phyloP scores from a whole-genome alignment of 495 filamentous ascomycete species.

The Aspergillus sclerotiicarbonarius region DNA sequence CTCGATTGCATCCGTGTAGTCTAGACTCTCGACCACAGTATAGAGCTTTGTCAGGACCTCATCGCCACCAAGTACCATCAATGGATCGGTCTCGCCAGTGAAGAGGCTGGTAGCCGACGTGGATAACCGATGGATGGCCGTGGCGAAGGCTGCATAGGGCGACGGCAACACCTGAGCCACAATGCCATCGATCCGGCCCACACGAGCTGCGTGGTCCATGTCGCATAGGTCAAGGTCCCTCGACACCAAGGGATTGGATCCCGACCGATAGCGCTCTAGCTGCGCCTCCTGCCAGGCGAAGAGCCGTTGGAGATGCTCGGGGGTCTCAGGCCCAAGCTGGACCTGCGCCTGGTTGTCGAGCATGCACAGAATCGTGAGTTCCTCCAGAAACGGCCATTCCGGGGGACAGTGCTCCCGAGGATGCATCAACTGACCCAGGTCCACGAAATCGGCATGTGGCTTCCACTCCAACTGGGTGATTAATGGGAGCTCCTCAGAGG shows the following conservation, averaged over 20 bases:
- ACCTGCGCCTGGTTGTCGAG: neutral
- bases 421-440: neutral
- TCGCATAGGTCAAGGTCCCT: neutral
- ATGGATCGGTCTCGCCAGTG: conserved; percentile 18
- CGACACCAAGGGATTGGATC: neutral
- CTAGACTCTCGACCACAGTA: conserved; percentile 6
- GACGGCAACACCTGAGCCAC: neutral
- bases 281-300: neutral
- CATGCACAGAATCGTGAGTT: neutral
- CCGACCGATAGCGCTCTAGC: neutral
- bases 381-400: neutral
- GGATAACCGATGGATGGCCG: neutral
- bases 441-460: conserved; percentile 17
- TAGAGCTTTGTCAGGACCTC: conserved; percentile 27
- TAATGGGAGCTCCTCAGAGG: neutral
- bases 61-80: conserved; percentile 29
- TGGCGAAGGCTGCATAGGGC: neutral
- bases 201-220: neutral
- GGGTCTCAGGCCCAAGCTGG: neutral
- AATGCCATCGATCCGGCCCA: neutral
- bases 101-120: neutral
- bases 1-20: conserved; percentile 18
- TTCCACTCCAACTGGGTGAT: conserved; percentile 16
- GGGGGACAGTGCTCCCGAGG: neutral
- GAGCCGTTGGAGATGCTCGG: neutral